phyloP scores from a whole-genome alignment of 1,139 yeast species.

The Hanseniaspora sp. region DNA sequence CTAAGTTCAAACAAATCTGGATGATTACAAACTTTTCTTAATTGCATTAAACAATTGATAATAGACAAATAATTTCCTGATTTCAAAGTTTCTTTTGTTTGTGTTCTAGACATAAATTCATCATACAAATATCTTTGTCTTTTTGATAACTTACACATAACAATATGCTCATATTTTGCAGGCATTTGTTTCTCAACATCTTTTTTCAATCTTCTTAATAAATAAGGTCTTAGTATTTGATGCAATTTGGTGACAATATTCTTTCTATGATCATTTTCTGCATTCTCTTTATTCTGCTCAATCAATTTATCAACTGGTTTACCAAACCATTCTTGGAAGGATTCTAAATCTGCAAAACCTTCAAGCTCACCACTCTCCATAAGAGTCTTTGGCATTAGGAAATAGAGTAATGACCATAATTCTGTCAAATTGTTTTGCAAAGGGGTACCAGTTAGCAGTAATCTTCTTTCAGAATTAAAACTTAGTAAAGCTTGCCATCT shows the following conservation, averaged over 20 bases:
- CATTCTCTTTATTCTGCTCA: slow-evolving; percentile 43
- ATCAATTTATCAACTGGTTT: slow-evolving; percentile 87
- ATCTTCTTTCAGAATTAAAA: slow-evolving; percentile 80
- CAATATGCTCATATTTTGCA: slow-evolving; percentile 87
- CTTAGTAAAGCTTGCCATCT: slow-evolving; percentile 94
- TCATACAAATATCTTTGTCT: slow-evolving; percentile 87
- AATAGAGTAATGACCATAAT: slow-evolving; percentile 85
- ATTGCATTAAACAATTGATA: slow-evolving; percentile 94
- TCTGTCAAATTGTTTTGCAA: slow-evolving; percentile 85
- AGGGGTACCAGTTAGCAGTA: slow-evolving; percentile 90
- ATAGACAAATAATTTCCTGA: slow-evolving; percentile 92
- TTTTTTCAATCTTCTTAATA: slow-evolving; percentile 79
- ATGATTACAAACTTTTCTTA: slow-evolving; percentile 93
- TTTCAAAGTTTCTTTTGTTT: slow-evolving; percentile 83
- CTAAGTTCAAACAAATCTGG: slow-evolving; percentile 95
- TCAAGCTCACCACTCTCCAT: slow-evolving; percentile 39
- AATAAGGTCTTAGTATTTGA: slow-evolving; percentile 84
- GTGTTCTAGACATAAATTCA: slow-evolving; percentile 95
- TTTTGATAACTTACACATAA: slow-evolving; percentile 82
- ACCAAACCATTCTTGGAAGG: slow-evolving; percentile 97
- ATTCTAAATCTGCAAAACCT: slow-evolving; percentile 91
- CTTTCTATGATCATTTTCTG: slow-evolving; percentile 40
- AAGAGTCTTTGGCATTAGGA: slow-evolving; percentile 83
- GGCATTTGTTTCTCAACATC: slow-evolving; percentile 99
- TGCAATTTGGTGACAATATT: slow-evolving; percentile 82